Conservation (phyloP, 2,329 filamentous ascomycete genomes). For the Phialemoniopsis sp. region DNA sequence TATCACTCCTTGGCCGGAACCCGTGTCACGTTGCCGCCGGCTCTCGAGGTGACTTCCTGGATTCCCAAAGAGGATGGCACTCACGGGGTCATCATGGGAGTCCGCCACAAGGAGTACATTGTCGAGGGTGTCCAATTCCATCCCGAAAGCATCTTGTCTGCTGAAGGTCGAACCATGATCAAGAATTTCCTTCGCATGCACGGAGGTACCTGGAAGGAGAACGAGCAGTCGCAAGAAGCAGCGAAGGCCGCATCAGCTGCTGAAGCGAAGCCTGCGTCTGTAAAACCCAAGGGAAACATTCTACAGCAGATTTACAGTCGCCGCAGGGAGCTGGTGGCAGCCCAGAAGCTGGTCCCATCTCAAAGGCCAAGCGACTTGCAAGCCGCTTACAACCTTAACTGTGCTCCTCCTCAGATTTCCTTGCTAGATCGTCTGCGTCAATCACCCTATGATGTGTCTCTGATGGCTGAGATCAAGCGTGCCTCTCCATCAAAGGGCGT, state of each 20-base stretch:
- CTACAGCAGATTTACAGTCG: slow-evolving; percentile 86
- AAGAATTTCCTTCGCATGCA: slow-evolving; percentile 86
- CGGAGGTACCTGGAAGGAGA: slow-evolving; percentile 88
- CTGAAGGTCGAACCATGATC: slow-evolving; percentile 83
- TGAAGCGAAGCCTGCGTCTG: neutral
- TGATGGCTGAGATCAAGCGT: slow-evolving; percentile 97
- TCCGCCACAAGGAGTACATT: slow-evolving; percentile 85
- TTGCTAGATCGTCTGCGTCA: slow-evolving; percentile 76
- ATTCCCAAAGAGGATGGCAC: slow-evolving; percentile 71
- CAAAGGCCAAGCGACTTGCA: slow-evolving; percentile 80
- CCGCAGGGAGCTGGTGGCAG: slow-evolving; percentile 68
- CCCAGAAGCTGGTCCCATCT: slow-evolving; percentile 82
- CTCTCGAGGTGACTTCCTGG: slow-evolving; percentile 88
- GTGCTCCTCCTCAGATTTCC: slow-evolving; percentile 78
- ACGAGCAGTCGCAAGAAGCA: slow-evolving; percentile 52
- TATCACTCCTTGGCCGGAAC: slow-evolving; percentile 97
- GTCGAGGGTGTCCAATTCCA: slow-evolving; percentile 99
- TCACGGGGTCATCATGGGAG: slow-evolving; percentile 91
- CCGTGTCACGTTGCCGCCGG: slow-evolving; percentile 78
- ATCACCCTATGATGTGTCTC: slow-evolving; percentile 80
- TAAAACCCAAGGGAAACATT: slow-evolving; percentile 71
- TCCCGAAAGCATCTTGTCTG: slow-evolving; percentile 93
- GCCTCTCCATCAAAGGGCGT: slow-evolving; percentile 95
- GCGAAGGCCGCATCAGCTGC: slow-evolving; percentile 18
- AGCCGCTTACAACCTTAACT: slow-evolving; percentile 77